Conservation (phyloP, 306 rosid species). For the Medicago truncatula region MtrunA17r5.0-ANR NC_053045.1:53912501-53913000, state of each 20-base stretch:
- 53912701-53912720: conserved; percentile 70
- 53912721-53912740: conserved; percentile 70
- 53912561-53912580: neutral
- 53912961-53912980: conserved; percentile 3
- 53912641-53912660: conserved; percentile 87
- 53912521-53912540: conserved; percentile 73
- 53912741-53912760: conserved; percentile 60
- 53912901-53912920: conserved; percentile 36
- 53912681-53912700: conserved; percentile 89
- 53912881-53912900: conserved; percentile 12
- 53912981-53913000: conserved; percentile 40
- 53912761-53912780: conserved; percentile 74
- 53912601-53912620: neutral
- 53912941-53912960: neutral
- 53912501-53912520: conserved; percentile 77
- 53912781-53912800: conserved; percentile 34
- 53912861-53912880: conserved; percentile 30
- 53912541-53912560: conserved; percentile 80
- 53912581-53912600: neutral
- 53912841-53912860: conserved; percentile 50
- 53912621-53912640: neutral
- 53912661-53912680: conserved; percentile 77
- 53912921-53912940: neutral
- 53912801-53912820: neutral
- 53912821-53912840: conserved; percentile 28